phyloP scores from a whole-genome alignment of 768 basidiomycete genomes.

The Lactarius deliciosus region DNA sequence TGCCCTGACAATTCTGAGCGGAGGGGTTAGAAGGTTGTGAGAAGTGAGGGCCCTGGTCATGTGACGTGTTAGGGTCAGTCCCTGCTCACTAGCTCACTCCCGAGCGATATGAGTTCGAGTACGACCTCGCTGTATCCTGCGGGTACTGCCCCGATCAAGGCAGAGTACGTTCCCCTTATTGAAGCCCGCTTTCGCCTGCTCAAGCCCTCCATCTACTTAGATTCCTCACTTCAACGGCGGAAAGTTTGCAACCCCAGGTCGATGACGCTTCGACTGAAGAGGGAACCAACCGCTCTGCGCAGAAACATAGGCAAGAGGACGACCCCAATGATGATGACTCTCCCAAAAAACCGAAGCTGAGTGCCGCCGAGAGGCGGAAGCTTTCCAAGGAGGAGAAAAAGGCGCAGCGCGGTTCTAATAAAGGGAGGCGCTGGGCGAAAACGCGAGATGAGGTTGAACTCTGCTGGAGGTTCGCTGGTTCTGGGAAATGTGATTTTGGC shows the following conservation, averaged over 20 bases:
- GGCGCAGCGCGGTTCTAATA: conserved; percentile 78
- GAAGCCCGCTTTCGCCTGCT: background rate
- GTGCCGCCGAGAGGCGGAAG: conserved; percentile 43
- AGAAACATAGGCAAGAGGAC: conserved; percentile 25
- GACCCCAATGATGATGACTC: conserved; percentile 31
- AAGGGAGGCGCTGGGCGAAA: conserved; percentile 74
- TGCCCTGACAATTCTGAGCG: too few species aligned
- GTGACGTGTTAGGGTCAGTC: too few species aligned
- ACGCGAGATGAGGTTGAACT: conserved; percentile 78
- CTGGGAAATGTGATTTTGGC: conserved; percentile 68
- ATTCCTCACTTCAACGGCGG: conserved; percentile 40
- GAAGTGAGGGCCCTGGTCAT: too few species aligned
- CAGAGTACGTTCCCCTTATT: conserved; percentile 42
- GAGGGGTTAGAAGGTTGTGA: too few species aligned
- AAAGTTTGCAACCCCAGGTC: conserved; percentile 31
- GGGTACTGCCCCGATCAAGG: conserved; percentile 56
- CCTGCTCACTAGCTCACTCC: background rate
- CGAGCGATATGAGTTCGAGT: background rate
- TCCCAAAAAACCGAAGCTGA: conserved; percentile 34
- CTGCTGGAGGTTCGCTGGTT: conserved; percentile 78
- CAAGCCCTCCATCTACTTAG: conserved; percentile 32
- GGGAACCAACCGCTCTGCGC: conserved; percentile 40
- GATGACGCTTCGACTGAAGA: conserved; percentile 71
- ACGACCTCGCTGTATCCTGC: conserved; percentile 29
- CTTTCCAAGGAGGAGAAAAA: conserved; percentile 67